These are phyloP conservation scores for Ceratobasidium papillatum DNA, from an alignment of 1,284 basidiomycete genomes.

Conservation along the genomic window DNA sequence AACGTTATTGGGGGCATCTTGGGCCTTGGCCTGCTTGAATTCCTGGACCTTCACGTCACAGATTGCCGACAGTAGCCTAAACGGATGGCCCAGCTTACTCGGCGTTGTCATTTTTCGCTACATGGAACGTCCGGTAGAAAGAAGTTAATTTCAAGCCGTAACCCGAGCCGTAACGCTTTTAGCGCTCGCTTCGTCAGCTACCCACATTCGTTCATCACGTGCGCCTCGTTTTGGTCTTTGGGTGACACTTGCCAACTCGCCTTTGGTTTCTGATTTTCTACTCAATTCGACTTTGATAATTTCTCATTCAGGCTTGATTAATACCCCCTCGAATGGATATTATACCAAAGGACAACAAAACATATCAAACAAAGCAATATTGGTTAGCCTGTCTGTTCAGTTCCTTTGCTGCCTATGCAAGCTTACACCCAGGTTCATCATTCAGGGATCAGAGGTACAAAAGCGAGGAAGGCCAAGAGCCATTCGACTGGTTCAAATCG, in stretches of 20 bases:
- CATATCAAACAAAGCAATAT: slow-evolving; percentile 22
- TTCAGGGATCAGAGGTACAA: slow-evolving; percentile 28
- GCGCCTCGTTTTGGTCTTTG: not conserved
- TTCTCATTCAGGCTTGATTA: not conserved
- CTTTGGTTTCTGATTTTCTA: not conserved
- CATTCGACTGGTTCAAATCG: slow-evolving; percentile 90
- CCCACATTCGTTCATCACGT: not conserved
- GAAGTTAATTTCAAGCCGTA: not conserved
- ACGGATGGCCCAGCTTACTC: slow-evolving; percentile 26
- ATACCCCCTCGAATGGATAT: slow-evolving; percentile 3
- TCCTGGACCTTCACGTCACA: slow-evolving; percentile 26
- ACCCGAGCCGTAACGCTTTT: not conserved
- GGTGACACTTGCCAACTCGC: not conserved
- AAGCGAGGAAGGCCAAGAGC: slow-evolving; percentile 18
- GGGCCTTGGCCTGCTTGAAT: slow-evolving; percentile 20
- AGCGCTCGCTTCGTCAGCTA: not conserved
- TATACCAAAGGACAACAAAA: slow-evolving; percentile 32
- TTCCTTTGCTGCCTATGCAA: not conserved
- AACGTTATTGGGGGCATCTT: slow-evolving; percentile 31
- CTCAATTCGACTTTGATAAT: not conserved
- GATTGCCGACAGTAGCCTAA: slow-evolving; percentile 9
- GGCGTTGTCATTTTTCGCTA: slow-evolving; percentile 7
- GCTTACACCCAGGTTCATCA: not conserved
- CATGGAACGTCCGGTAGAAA: slow-evolving; percentile 33
- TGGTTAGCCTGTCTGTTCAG: not conserved